Evolutionary conservation across 164 flowering plant genomes (phyloP).

Genomic region (Magnolia officinalis): DNA sequence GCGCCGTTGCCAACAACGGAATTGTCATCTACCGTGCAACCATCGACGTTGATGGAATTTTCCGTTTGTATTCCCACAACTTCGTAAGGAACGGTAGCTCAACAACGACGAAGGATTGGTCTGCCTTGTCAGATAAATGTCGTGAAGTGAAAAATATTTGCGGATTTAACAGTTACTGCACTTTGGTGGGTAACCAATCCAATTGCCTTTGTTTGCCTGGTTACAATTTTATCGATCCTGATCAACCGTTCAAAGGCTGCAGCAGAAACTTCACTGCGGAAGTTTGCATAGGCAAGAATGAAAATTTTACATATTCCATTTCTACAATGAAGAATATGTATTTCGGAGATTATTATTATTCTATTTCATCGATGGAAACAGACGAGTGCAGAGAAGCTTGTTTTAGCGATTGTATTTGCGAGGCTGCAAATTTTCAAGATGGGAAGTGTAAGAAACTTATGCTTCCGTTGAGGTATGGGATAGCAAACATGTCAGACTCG

Average conservation of each 20-base stretch:
- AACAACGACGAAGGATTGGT: background rate
- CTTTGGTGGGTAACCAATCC: too few relatives aligned
- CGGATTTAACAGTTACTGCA: constrained; percentile 5
- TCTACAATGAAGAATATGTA: background rate
- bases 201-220: background rate
- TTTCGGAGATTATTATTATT: background rate
- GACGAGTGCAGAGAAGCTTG: background rate
- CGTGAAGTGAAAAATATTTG: constrained; percentile 14
- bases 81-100: background rate
- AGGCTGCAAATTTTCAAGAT: background rate
- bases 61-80: constrained; percentile 2
- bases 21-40: background rate
- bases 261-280: background rate
- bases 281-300: background rate
- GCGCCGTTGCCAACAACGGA: background rate
- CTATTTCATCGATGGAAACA: too few relatives aligned
- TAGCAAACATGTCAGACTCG: background rate
- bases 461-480: constrained; percentile 32
- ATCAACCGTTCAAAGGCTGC: background rate
- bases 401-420: background rate
- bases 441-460: constrained; percentile 17
- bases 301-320: background rate
- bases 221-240: background rate
- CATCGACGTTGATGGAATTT: constrained; percentile 8
- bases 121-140: background rate